These are phyloP conservation scores for Pleurotus tuber-regium DNA, from an alignment of 768 basidiomycete genomes.

Conservation along the genomic window DNA sequence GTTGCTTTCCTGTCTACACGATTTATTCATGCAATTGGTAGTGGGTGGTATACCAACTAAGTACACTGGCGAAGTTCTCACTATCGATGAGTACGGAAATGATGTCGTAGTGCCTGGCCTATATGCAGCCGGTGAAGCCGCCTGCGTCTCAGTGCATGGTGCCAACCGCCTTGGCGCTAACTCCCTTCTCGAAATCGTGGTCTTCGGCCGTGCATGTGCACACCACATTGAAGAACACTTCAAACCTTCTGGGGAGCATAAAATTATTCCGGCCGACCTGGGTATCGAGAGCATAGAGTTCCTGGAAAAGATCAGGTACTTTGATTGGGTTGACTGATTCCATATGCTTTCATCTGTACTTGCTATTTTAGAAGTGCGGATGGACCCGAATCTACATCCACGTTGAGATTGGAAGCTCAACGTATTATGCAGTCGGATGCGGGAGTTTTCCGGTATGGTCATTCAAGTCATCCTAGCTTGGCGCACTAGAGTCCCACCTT, in stretches of 20 bases:
- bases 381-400: slow-evolving; percentile 81
- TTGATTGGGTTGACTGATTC: slow-evolving; percentile 1
- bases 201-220: slow-evolving; percentile 96
- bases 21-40: slow-evolving; percentile 26
- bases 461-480: too few species aligned
- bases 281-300: slow-evolving; percentile 81
- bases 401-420: slow-evolving; percentile 93
- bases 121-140: slow-evolving; percentile 98
- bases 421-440: slow-evolving; percentile 98
- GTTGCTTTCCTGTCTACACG: background rate
- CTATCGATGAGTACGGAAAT: slow-evolving; percentile 81
- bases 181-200: slow-evolving; percentile 96
- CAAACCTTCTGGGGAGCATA: slow-evolving; percentile 87
- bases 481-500: too few species aligned
- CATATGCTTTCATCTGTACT: background rate
- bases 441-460: slow-evolving; percentile 88
- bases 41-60: slow-evolving; percentile 99
- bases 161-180: slow-evolving; percentile 99
- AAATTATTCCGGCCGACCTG: slow-evolving; percentile 78
- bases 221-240: slow-evolving; percentile 92
- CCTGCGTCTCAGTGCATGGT: slow-evolving; percentile 97
- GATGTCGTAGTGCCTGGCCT: slow-evolving; percentile 93
- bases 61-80: slow-evolving; percentile 96
- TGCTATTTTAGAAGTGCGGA: slow-evolving; percentile 53
- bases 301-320: slow-evolving; percentile 80